phyloP scores from a whole-genome alignment of 2,329 filamentous ascomycete genomes.

The Venturia pyrina region DNA sequence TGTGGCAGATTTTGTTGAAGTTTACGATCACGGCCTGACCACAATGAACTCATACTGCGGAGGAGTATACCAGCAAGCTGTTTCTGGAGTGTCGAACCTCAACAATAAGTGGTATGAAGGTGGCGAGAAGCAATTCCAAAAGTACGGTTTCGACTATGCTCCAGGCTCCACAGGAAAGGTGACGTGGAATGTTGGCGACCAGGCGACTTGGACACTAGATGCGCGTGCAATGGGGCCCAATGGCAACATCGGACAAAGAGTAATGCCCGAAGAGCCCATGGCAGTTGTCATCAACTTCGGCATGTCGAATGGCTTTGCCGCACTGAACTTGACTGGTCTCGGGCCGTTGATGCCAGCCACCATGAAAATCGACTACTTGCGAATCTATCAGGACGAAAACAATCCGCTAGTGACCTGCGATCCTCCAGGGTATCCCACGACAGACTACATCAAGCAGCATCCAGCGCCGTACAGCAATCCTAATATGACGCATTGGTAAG shows the following conservation, averaged over 20 bases:
- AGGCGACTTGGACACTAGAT: slow-evolving; percentile 55
- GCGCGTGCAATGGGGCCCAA: slow-evolving; percentile 53
- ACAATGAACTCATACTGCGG: slow-evolving; percentile 52
- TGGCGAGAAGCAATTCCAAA: slow-evolving; percentile 44
- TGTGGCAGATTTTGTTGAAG: slow-evolving; percentile 47
- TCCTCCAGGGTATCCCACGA: slow-evolving; percentile 56
- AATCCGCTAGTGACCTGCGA: slow-evolving; percentile 54
- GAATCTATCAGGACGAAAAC: slow-evolving; percentile 57
- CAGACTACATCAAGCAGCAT: slow-evolving; percentile 54
- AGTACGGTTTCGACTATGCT: slow-evolving; percentile 53
- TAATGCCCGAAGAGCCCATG: slow-evolving; percentile 59
- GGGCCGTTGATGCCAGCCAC: slow-evolving; percentile 48
- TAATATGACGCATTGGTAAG: slow-evolving; percentile 55
- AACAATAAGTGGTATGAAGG: slow-evolving; percentile 60
- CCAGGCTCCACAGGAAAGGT: slow-evolving; percentile 51
- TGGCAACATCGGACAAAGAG: slow-evolving; percentile 57
- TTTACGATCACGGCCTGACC: slow-evolving; percentile 51
- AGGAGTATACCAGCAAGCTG: slow-evolving; percentile 52
- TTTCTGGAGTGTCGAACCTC: slow-evolving; percentile 50
- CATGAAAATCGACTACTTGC: slow-evolving; percentile 60
- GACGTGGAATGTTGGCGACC: slow-evolving; percentile 58
- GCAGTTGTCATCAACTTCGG: slow-evolving; percentile 59
- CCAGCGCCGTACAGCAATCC: slow-evolving; percentile 51
- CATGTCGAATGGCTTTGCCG: slow-evolving; percentile 57
- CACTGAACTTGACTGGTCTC: slow-evolving; percentile 49